Percentiles rank a stretch among this genome's conserved stretches.
Conservation (phyloP, 352 stramenopile species). For the Pythium diclinum region DNA sequence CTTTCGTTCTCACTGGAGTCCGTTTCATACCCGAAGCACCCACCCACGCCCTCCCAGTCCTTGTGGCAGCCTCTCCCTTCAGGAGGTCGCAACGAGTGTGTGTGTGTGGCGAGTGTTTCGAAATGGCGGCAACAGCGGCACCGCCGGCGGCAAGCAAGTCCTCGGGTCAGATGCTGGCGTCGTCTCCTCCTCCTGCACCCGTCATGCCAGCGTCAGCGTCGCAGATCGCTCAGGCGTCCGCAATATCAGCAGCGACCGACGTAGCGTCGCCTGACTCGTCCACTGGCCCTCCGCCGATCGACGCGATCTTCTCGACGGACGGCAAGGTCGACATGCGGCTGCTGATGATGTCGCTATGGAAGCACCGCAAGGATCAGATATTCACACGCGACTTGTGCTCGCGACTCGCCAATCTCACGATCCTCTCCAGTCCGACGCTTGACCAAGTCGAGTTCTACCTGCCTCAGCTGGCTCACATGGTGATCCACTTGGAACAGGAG, state of each 20-base stretch:
- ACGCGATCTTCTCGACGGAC: constrained; percentile 39
- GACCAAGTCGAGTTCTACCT: constrained; percentile 82
- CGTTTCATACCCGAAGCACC: not conserved
- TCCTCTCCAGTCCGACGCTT: constrained; percentile 45
- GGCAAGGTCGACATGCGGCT: constrained; percentile 63
- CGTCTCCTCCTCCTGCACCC: not conserved
- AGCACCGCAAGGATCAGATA: constrained; percentile 48
- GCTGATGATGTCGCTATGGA: constrained; percentile 77
- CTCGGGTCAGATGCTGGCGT: not conserved
- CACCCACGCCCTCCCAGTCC: not conserved
- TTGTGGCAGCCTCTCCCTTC: not conserved
- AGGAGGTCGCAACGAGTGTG: not conserved
- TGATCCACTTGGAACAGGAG: constrained; percentile 78
- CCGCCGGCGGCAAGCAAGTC: not conserved
- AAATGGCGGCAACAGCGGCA: not conserved
- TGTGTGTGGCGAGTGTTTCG: not conserved
- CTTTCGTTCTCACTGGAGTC: not conserved
- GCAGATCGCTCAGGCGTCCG: constrained; percentile 13
- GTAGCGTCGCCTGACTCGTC: not conserved
- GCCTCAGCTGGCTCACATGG: constrained; percentile 80
- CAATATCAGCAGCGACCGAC: constrained; percentile 2
- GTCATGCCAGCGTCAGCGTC: constrained; percentile 12
- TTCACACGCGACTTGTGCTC: constrained; percentile 65
- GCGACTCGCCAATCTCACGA: constrained; percentile 44
- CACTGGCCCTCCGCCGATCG: constrained; percentile 10